Percentiles rank a stretch among this genome's conserved stretches.
These are phyloP conservation scores for Tricholoma matsutake DNA, from an alignment of 768 basidiomycete genomes.

Conservation along the genomic window DNA sequence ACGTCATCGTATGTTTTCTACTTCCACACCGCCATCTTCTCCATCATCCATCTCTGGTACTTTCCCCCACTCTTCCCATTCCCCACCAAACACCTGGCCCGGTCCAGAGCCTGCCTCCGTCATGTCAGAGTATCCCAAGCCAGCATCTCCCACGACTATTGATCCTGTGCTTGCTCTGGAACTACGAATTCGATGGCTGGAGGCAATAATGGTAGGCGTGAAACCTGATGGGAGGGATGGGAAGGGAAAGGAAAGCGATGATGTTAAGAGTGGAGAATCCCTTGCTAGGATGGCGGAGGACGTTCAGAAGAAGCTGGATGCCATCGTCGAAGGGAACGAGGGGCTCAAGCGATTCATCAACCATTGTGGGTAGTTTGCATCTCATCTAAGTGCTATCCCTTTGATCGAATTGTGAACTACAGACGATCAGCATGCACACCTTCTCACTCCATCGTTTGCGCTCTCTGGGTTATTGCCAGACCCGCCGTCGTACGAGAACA, in stretches of 20 bases:
- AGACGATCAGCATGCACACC: constrained; percentile 79
- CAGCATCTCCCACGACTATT: constrained; percentile 34
- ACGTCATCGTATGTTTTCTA: constrained; percentile 56
- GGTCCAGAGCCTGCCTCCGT: constrained; percentile 8
- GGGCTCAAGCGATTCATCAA: constrained; percentile 72
- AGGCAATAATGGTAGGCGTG: constrained; percentile 70
- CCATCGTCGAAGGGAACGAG: constrained; percentile 64
- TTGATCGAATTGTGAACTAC: neutral
- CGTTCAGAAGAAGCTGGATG: constrained; percentile 54
- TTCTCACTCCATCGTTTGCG: constrained; percentile 73
- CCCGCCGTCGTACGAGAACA: constrained; percentile 50
- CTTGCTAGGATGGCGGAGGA: constrained; percentile 58
- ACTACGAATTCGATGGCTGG: constrained; percentile 75
- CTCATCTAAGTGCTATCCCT: neutral
- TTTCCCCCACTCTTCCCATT: constrained; percentile 24
- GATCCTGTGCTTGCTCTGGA: constrained; percentile 70
- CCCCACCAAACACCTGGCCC: constrained; percentile 18
- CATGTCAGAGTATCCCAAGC: constrained; percentile 6
- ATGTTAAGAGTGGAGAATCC: constrained; percentile 49
- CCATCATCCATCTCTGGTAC: constrained; percentile 35
- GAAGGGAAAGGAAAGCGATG: constrained; percentile 33
- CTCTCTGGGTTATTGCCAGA: constrained; percentile 59
- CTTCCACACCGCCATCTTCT: constrained; percentile 36
- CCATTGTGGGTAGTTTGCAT: constrained; percentile 49
- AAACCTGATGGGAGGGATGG: constrained; percentile 38